Conservation (phyloP, 2,329 filamentous ascomycete genomes). For the Pestalotiopsis fici region DNA sequence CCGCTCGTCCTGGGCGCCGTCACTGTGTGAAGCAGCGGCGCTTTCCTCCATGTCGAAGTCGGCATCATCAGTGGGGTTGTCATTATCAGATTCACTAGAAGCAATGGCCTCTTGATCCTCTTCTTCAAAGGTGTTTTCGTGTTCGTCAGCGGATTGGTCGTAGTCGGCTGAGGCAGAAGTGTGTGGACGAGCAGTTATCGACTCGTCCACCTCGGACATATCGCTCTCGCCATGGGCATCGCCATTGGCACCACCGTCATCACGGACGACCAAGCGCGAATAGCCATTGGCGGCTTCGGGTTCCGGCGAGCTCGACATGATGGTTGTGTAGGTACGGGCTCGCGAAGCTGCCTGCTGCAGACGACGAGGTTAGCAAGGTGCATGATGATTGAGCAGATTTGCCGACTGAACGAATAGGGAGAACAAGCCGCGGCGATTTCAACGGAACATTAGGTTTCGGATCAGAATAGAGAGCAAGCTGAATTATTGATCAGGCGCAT, state of each 20-base stretch:
- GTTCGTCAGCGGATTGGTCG: conserved; percentile 20
- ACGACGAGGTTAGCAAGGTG: conserved; percentile 31
- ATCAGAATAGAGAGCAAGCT: conserved; percentile 36
- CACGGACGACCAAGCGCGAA: conserved; percentile 54
- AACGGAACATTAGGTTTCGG: conserved; percentile 29
- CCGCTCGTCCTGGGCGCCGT: conserved; percentile 50
- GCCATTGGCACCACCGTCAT: conserved; percentile 35
- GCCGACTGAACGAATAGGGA: conserved; percentile 23
- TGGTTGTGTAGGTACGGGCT: conserved; percentile 50
- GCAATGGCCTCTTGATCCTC: conserved; percentile 34
- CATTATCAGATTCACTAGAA: conserved; percentile 47
- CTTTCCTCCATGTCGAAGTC: conserved; percentile 78
- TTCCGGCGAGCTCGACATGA: conserved; percentile 65
- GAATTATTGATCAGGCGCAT: conserved; percentile 30
- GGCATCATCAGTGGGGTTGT: conserved; percentile 64
- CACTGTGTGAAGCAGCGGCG: conserved; percentile 47
- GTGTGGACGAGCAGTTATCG: conserved; percentile 47
- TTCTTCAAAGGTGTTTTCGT: conserved; percentile 37
- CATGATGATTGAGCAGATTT: conserved; percentile 27
- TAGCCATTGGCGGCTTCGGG: conserved; percentile 66
- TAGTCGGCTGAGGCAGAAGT: conserved; percentile 41
- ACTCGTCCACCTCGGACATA: conserved; percentile 70
- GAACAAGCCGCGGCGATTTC: conserved; percentile 33
- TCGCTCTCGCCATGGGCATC: conserved; percentile 68
- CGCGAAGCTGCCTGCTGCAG: conserved; percentile 63